Evolutionary conservation across 371 early-diverging fungal species (phyloP).

Genomic region (Mortierella sp.): DNA sequence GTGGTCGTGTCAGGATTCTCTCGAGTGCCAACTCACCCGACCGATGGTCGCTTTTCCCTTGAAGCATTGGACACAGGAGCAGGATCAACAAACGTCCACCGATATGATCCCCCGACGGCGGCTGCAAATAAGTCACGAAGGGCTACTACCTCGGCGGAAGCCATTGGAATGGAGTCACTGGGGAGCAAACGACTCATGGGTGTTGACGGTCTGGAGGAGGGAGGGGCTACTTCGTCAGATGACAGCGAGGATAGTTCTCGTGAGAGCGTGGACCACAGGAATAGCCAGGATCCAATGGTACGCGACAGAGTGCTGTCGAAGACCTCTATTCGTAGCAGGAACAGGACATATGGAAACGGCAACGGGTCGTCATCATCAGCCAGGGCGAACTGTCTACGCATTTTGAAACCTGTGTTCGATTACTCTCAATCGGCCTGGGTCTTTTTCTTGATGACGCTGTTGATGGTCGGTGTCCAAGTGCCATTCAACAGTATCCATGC

Average conservation of each 20-base stretch:
- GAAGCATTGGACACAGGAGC: constrained; percentile 5
- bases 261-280: neutral
- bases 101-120: constrained; percentile 29
- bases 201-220: neutral
- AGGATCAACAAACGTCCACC: neutral
- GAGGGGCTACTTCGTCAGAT: neutral
- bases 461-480: constrained; percentile 60
- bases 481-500: constrained; percentile 75
- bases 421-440: constrained; percentile 47
- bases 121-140: constrained; percentile 1
- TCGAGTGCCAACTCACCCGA: constrained; percentile 28
- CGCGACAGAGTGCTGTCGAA: neutral
- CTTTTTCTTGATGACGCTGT: constrained; percentile 29
- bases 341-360: neutral
- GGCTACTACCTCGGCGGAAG: constrained; percentile 9
- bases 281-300: neutral
- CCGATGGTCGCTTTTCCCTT: constrained; percentile 21
- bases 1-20: constrained; percentile 25
- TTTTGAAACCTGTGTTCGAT: constrained; percentile 4
- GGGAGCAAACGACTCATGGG: constrained; percentile 1
- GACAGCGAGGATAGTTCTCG: constrained; percentile 2
- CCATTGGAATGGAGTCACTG: constrained; percentile 22
- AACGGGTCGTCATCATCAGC: neutral
- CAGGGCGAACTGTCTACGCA: neutral
- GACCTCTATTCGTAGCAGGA: neutral